These are phyloP conservation scores for Sugiyamaella pinicola DNA, from an alignment of 1,139 yeast species.

Conservation along the genomic window DNA sequence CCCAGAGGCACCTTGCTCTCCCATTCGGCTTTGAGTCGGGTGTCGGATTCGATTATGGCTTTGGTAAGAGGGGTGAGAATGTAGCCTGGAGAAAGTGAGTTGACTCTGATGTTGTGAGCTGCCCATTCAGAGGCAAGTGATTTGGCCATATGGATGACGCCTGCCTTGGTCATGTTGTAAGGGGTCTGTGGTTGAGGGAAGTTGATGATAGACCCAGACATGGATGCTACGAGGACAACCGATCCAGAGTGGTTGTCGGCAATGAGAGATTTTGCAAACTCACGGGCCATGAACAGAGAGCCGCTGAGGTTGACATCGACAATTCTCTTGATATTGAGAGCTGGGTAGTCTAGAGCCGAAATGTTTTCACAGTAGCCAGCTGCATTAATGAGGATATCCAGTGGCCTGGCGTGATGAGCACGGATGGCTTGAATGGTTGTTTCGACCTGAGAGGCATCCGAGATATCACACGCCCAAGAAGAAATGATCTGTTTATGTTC, in stretches of 20 bases:
- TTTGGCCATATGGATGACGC: constrained; percentile 74
- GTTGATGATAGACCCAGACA: constrained; percentile 83
- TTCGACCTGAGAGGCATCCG: constrained; percentile 64
- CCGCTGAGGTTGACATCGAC: constrained; percentile 77
- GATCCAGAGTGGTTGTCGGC: constrained; percentile 56
- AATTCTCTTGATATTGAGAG: constrained; percentile 65
- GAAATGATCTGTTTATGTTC: constrained; percentile 43
- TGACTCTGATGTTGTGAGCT: constrained; percentile 71
- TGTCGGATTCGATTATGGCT: constrained; percentile 56
- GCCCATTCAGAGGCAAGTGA: constrained; percentile 89
- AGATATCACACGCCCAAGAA: constrained; percentile 78
- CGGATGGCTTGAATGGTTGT: constrained; percentile 52
- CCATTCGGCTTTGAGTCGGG: constrained; percentile 58
- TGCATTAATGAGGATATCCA: constrained; percentile 69
- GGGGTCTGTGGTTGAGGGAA: constrained; percentile 85
- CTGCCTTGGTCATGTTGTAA: constrained; percentile 85
- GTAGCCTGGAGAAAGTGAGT: constrained; percentile 81
- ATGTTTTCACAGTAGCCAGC: constrained; percentile 86
- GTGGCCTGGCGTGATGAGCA: constrained; percentile 59
- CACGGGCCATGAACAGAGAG: constrained; percentile 65
- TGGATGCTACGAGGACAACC: constrained; percentile 75
- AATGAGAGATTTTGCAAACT: constrained; percentile 70
- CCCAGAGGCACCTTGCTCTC: constrained; percentile 69
- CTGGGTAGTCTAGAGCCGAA: constrained; percentile 77
- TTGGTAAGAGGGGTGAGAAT: constrained; percentile 67